Conservation (phyloP, 495 filamentous ascomycete genomes). For the Xylaria sp. region DNA sequence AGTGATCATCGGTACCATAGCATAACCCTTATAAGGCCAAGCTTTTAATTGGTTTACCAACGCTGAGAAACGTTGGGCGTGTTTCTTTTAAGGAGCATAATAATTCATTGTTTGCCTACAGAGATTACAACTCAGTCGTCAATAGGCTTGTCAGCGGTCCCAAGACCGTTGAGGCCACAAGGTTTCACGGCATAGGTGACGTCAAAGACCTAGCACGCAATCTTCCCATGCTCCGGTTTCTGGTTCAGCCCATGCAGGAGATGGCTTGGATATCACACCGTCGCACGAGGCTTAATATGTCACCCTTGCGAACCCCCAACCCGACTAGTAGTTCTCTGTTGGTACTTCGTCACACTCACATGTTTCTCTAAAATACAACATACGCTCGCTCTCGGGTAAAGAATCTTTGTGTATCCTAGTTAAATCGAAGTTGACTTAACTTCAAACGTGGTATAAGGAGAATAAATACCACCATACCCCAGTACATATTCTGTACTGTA, state of each 20-base stretch:
- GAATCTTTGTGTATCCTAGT: neutral
- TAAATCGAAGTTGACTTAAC: neutral
- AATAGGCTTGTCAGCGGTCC: neutral
- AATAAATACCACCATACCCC: neutral
- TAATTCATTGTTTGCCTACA: neutral
- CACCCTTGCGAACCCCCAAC: neutral
- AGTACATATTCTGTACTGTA: neutral
- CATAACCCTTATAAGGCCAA: neutral
- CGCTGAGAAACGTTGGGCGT: neutral
- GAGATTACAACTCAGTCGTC: neutral
- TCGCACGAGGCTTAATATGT: neutral
- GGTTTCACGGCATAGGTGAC: neutral
- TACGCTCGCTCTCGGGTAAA: neutral
- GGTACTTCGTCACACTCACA: no score
- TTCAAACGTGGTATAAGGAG: neutral
- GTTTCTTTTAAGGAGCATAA: neutral
- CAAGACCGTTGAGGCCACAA: neutral
- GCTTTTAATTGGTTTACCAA: neutral
- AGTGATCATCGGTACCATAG: conserved; percentile 4
- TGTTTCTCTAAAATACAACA: neutral
- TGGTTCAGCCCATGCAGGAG: neutral
- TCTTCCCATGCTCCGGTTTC: neutral
- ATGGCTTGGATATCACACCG: no score
- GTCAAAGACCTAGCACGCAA: conserved; percentile 7
- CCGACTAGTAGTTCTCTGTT: neutral